Evolutionary conservation across 2,329 filamentous ascomycete species (phyloP).

Genomic region (Hortaea werneckii): DNA sequence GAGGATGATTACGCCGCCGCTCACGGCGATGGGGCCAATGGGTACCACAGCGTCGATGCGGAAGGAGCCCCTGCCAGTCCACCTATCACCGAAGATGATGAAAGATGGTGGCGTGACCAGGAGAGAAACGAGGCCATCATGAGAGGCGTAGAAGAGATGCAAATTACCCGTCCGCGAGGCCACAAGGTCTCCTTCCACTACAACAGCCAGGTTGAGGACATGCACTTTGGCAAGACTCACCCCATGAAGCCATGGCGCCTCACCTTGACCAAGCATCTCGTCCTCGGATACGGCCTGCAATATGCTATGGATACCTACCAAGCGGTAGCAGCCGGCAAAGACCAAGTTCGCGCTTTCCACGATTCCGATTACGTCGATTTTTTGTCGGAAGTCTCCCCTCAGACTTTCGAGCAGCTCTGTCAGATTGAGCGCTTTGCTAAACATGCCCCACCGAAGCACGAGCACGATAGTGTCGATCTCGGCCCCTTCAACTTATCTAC

Average conservation of each 20-base stretch:
- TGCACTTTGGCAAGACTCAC: constrained; percentile 94
- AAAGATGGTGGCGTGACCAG: constrained; percentile 20
- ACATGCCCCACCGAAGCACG: constrained; percentile 31
- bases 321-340: constrained; percentile 70
- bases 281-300: constrained; percentile 90
- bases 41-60: constrained; percentile 1
- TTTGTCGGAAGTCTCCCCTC: constrained; percentile 39
- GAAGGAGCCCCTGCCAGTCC: constrained; percentile 19
- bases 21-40: background rate
- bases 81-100: constrained; percentile 41
- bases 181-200: constrained; percentile 93
- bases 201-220: constrained; percentile 87
- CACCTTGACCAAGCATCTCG: constrained; percentile 87
- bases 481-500: constrained; percentile 62
- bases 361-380: constrained; percentile 85
- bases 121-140: constrained; percentile 45
- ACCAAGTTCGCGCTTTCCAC: constrained; percentile 82
- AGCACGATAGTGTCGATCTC: constrained; percentile 33
- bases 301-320: constrained; percentile 94
- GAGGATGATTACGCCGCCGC: background rate
- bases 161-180: constrained; percentile 69
- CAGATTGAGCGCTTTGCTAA: constrained; percentile 33
- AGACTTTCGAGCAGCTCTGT: constrained; percentile 43
- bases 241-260: constrained; percentile 99
- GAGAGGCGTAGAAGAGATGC: constrained; percentile 46